Base-by-base conservation (phyloP, 2,329 filamentous ascomycete genomes). In the Xylaria sp. region DNA sequence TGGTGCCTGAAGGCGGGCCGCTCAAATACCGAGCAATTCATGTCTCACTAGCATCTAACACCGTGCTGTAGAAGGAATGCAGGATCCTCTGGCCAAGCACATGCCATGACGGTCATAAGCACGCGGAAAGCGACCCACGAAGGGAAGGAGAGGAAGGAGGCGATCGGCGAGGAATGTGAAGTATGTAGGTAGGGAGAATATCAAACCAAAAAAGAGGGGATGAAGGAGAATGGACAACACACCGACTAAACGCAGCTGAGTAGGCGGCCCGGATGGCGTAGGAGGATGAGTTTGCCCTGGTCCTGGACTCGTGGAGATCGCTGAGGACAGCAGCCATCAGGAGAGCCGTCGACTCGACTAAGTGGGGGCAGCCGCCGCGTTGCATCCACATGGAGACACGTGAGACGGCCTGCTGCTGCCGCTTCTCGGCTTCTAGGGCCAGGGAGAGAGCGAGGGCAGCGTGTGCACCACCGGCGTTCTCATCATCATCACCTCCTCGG, bases 281-380 rank as follows among this genome's bases (percentile, higher is more conserved):
- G 58, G 83, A 82, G 53, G 83, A 83, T 50, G 85, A 81, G 51
- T 69, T 69, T 60, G 68, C 66, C 66, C 70, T 71, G n/a, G 70
- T 67, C 71, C 74, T 75, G 61, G 73, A 72, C 72, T 77, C 76
- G 48, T 76, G 77, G 69, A 83, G 82, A 80, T 94, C 92, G 75
- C 89, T 87, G 60, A 94, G 81, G 21, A 90, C 81, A 32, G 91
- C 92, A 69, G 91, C 89, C 72, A 88, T 88, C 67, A 96, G 83
- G 70, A 93, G 85, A 2, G 90, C 91, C 50, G 92, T 94, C 42
- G 90, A 92, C 80, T 95, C 92, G 62, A 95, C 87, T 79, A 93
- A 85, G 81, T 95, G 91, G 63, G 93, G 92, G 69, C 93, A 91
- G 74, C 88, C 88, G 71, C 90, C 90, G 77, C 91, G 88, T 75